These are phyloP conservation scores for Geranium incanum DNA, from an alignment of 441 rosid genomes.

Conservation along the genomic window DNA sequence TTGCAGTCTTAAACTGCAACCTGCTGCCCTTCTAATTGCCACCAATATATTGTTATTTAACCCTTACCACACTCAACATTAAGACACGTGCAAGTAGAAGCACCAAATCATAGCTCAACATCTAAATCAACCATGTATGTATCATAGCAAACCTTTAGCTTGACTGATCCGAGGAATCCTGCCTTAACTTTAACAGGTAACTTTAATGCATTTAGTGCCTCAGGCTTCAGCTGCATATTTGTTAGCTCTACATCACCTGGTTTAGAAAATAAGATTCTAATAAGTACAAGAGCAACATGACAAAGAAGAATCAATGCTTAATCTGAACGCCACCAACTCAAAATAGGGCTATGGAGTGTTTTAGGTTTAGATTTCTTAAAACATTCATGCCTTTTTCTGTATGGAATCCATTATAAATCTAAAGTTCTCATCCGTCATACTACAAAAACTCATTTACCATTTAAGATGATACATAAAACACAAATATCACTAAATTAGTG, in stretches of 20 bases:
- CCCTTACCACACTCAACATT: background rate
- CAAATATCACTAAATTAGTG: background rate
- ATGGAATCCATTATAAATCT: background rate
- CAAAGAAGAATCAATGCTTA: background rate
- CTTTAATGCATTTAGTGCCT: conserved; percentile 92
- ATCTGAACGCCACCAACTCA: background rate
- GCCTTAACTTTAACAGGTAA: conserved; percentile 96
- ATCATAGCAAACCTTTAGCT: conserved; percentile 57
- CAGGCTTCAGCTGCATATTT: conserved; percentile 97
- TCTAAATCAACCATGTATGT: background rate
- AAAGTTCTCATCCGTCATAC: background rate
- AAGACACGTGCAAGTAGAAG: background rate
- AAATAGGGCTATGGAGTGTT: background rate
- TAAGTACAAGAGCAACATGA: background rate
- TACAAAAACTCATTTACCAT: background rate
- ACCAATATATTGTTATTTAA: background rate
- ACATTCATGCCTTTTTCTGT: background rate
- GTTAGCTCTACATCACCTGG: conserved; percentile 92
- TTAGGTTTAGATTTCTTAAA: background rate
- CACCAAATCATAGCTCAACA: conserved; percentile 3
- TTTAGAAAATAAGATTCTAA: conserved; percentile 18
- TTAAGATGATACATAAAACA: background rate
- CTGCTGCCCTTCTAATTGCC: background rate
- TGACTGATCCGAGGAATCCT: conserved; percentile 98
- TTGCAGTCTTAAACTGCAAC: background rate